phyloP scores from a whole-genome alignment of 257 asterid species.

The Cynanchum wilfordii region DNA sequence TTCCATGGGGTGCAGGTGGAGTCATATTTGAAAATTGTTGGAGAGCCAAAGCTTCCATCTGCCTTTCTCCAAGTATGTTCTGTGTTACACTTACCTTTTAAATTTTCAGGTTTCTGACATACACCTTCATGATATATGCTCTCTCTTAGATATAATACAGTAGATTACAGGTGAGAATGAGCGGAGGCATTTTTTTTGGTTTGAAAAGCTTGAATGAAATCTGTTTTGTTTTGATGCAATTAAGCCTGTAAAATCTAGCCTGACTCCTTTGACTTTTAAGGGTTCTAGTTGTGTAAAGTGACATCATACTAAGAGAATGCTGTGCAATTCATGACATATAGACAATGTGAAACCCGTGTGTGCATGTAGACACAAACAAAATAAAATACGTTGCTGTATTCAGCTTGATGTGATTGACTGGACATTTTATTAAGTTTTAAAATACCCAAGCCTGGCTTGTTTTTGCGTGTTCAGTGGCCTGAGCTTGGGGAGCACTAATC shows the following conservation, averaged over 20 bases:
- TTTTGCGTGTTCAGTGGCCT: neutral
- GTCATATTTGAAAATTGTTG: conserved; percentile 80
- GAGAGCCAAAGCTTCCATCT: conserved; percentile 93
- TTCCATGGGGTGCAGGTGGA: conserved; percentile 69
- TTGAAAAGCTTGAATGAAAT: neutral
- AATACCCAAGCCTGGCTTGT: neutral
- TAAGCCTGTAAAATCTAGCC: neutral
- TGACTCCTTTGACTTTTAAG: neutral
- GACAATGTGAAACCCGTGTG: neutral
- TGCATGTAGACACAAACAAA: neutral
- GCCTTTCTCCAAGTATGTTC: conserved; percentile 81
- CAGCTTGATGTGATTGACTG: neutral
- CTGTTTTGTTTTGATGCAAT: neutral
- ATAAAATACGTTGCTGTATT: neutral
- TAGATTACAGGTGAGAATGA: no score
- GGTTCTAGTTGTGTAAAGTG: neutral
- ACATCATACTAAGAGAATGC: neutral
- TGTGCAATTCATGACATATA: neutral
- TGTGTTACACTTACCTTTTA: conserved; percentile 10
- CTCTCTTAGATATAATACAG: no score
- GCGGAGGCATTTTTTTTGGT: neutral
- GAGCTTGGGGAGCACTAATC: neutral
- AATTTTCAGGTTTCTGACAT: neutral
- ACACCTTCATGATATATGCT: neutral
- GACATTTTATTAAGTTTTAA: neutral